Percentiles rank a stretch among this genome's conserved stretches.
Conservation (phyloP, 2,329 filamentous ascomycete species). For the Penicillium sp. region DNA sequence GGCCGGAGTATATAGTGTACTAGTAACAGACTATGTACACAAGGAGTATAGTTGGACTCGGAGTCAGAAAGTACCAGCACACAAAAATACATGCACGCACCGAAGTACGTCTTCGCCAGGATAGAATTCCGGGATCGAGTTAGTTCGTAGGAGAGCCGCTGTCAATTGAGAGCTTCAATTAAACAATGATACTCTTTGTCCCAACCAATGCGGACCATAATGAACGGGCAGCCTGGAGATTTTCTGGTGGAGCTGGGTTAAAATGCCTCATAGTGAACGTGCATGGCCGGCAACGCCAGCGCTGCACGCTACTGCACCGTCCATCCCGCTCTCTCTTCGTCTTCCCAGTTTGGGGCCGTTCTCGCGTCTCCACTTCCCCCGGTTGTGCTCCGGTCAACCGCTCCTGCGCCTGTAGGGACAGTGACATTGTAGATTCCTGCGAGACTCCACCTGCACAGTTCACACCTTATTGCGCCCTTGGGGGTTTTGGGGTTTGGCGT, state of each 20-base stretch:
- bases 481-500: background rate
- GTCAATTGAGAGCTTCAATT: constrained; percentile 11
- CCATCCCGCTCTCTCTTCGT: constrained; percentile 2
- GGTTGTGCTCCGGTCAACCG: constrained; percentile 16
- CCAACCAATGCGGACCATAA: background rate
- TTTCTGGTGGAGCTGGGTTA: constrained; percentile 9
- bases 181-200: background rate
- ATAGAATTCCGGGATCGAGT: too few species aligned
- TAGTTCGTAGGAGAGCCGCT: constrained; percentile 13
- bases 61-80: background rate
- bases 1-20: background rate
- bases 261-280: constrained; percentile 24
- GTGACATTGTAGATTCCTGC: background rate
- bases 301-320: constrained; percentile 7
- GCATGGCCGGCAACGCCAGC: background rate
- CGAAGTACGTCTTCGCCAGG: too few species aligned
- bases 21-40: background rate
- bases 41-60: background rate
- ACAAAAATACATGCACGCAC: too few species aligned
- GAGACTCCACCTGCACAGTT: constrained; percentile 18
- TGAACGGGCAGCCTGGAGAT: background rate
- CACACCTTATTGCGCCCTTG: constrained; percentile 20
- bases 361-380: constrained; percentile 15
- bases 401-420: constrained; percentile 1
- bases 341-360: background rate